phyloP scores from a whole-genome alignment of 371 early-diverging fungal genomes.

The Apophysomyces elegans region DNA sequence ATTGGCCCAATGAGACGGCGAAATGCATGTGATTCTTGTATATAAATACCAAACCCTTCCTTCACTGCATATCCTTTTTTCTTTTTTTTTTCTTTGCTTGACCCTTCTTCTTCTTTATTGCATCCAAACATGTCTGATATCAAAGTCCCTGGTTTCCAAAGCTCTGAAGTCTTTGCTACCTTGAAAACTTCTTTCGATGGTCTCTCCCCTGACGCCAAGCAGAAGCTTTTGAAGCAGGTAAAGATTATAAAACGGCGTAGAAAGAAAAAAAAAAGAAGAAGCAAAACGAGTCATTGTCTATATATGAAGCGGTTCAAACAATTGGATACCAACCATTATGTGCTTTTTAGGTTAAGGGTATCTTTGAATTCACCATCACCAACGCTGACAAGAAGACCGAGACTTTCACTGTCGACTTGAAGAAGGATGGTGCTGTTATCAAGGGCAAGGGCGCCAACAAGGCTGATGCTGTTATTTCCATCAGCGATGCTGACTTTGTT shows the following conservation, averaged over 20 bases:
- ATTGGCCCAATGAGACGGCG: not conserved
- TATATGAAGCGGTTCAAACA: too few species aligned
- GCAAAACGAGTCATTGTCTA: not conserved
- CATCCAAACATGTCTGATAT: conserved; percentile 26
- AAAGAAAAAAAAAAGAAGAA: not conserved
- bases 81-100: not conserved
- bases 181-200: conserved; percentile 21
- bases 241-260: not conserved
- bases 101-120: not conserved
- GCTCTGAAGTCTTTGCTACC: conserved; percentile 23
- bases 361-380: conserved; percentile 78
- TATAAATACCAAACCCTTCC: conserved; percentile 4
- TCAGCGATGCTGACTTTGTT: conserved; percentile 77
- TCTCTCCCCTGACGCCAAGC: conserved; percentile 20
- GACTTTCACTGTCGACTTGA: conserved; percentile 71
- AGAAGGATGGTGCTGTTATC: conserved; percentile 53
- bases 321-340: not conserved
- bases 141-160: conserved; percentile 25
- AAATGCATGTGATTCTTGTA: conserved; percentile 6
- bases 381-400: conserved; percentile 58
- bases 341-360: conserved; percentile 53
- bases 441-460: conserved; percentile 61
- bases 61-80: not conserved
- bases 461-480: conserved; percentile 58
- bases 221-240: conserved; percentile 28